phyloP scores from a whole-genome alignment of 2,329 filamentous ascomycete genomes.

The Colletotrichum gigasporum region DNA sequence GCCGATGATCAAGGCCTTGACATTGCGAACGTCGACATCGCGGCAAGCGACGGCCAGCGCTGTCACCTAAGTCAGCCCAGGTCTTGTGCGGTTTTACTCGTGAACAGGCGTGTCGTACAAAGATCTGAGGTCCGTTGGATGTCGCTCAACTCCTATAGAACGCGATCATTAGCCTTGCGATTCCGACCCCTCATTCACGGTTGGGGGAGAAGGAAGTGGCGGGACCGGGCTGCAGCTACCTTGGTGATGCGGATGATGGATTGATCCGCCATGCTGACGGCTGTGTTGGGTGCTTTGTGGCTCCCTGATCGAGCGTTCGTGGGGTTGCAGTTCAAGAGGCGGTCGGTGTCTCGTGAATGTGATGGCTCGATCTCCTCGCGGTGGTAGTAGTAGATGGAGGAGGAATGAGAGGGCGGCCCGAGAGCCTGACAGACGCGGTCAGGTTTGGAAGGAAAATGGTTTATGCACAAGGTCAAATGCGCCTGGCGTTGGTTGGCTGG shows the following conservation, averaged over 20 bases:
- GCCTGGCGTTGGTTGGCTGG: conserved; percentile 8
- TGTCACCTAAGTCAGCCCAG: conserved; percentile 43
- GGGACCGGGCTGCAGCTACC: conserved; percentile 55
- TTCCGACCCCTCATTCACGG: conserved; percentile 4
- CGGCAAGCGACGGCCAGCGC: conserved; percentile 88
- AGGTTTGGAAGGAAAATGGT: not conserved
- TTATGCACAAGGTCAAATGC: conserved; percentile 10
- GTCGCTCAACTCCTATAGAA: conserved; percentile 80
- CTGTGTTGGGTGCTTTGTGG: conserved; percentile 4
- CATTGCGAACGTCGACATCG: conserved; percentile 87
- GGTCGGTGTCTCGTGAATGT: not conserved
- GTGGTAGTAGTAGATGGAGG: not conserved
- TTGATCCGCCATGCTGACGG: conserved; percentile 76
- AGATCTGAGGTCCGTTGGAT: conserved; percentile 86
- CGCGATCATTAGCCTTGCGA: conserved; percentile 16
- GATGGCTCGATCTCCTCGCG: not conserved
- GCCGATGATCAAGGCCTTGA: conserved; percentile 88
- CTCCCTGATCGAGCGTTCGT: not conserved
- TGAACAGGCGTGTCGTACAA: conserved; percentile 64
- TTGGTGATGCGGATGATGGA: conserved; percentile 89
- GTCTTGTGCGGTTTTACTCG: not conserved
- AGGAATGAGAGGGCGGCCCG: conserved; percentile 4
- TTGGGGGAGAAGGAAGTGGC: not conserved
- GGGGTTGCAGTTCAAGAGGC: not conserved
- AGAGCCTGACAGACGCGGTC: conserved; percentile 22